These are phyloP conservation scores for Rubia peregrina DNA, from an alignment of 305 asterid genomes.

Conservation along the genomic window DNA sequence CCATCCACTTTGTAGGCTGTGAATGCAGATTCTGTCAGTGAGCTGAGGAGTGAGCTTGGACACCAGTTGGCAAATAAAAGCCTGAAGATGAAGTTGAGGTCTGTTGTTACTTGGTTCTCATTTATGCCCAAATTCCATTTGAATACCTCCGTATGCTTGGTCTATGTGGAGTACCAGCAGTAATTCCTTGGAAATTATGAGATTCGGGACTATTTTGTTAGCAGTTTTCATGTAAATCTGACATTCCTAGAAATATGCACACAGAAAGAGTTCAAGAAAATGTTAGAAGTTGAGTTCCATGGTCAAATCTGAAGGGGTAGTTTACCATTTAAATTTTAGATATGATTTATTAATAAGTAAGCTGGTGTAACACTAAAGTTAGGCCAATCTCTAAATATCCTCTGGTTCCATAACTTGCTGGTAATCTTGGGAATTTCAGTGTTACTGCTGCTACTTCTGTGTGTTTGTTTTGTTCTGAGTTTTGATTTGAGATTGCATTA, in stretches of 20 bases:
- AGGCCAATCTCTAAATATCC: background rate
- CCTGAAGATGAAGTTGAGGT: slow-evolving; percentile 66
- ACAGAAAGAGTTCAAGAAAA: too few species aligned
- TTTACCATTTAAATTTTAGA: too few species aligned
- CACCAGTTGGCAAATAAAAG: slow-evolving; percentile 74
- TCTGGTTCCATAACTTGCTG: background rate
- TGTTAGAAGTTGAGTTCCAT: background rate
- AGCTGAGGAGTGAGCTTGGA: slow-evolving; percentile 86
- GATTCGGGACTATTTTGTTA: too few species aligned
- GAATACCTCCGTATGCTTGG: background rate
- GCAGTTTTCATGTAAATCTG: too few species aligned
- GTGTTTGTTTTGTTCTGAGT: background rate
- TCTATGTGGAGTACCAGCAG: too few species aligned
- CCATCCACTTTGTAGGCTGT: slow-evolving; percentile 48
- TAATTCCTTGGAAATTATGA: too few species aligned
- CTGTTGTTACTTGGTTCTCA: slow-evolving; percentile 20
- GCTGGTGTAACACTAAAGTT: background rate
- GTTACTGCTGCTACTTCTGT: background rate
- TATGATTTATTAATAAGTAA: background rate
- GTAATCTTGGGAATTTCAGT: background rate
- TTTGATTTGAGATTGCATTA: background rate
- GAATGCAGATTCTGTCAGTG: slow-evolving; percentile 57
- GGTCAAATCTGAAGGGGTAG: too few species aligned
- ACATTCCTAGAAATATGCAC: background rate
- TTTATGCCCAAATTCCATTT: background rate